Evolutionary conservation across 2,329 filamentous ascomycete genomes (phyloP).

Genomic region (Trichophyton verrucosum): DNA sequence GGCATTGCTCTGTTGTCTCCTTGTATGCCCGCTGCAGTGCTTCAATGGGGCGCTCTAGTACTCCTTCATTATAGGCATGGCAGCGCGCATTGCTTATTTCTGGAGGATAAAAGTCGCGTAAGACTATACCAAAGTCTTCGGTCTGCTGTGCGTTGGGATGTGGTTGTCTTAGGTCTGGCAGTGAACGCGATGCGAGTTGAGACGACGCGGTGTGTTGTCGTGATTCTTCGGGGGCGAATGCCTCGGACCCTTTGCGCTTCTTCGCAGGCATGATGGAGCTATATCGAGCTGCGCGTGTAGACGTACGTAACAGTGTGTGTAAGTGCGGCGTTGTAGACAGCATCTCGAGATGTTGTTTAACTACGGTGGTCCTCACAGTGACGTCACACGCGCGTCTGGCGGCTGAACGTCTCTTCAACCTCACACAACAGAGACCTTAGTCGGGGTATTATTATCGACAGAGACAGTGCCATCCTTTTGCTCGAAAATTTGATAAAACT

Average conservation of each 20-base stretch:
- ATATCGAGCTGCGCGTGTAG: not conserved
- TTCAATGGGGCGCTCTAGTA: slow-evolving; percentile 61
- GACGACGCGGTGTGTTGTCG: not conserved
- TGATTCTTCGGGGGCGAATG: not conserved
- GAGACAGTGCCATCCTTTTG: too few species aligned
- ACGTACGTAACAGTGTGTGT: not conserved
- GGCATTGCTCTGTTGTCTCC: slow-evolving; percentile 46
- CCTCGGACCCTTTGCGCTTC: not conserved
- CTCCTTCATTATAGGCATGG: slow-evolving; percentile 56
- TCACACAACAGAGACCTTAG: too few species aligned
- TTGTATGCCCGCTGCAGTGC: slow-evolving; percentile 48
- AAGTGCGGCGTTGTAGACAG: not conserved
- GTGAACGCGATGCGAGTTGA: not conserved
- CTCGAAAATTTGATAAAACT: too few species aligned
- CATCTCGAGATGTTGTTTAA: not conserved
- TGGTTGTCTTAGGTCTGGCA: not conserved
- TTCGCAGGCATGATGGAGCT: not conserved
- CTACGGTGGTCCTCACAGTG: not conserved
- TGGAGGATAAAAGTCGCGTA: slow-evolving; percentile 66
- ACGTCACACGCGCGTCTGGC: not conserved
- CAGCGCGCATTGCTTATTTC: slow-evolving; percentile 78
- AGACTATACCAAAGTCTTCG: slow-evolving; percentile 23
- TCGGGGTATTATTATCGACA: too few species aligned
- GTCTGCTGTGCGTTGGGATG: slow-evolving; percentile 3
- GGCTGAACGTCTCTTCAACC: too few species aligned